Evolutionary conservation across 129 eudicot genomes (phyloP), one percentile per base, ranked within the genome.

Genomic region (Gnaphalium uliginosum): DNA sequence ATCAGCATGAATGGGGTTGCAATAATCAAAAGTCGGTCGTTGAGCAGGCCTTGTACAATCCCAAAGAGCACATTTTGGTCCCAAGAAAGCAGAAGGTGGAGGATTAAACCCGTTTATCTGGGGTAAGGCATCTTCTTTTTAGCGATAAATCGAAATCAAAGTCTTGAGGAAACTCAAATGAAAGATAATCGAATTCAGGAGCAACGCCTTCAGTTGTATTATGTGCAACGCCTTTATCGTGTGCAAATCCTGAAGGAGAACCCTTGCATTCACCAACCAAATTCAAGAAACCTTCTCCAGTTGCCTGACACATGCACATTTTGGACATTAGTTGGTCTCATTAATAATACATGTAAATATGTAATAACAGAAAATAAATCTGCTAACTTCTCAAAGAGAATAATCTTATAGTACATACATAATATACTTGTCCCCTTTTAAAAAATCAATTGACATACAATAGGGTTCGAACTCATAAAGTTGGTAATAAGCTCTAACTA

Each of bases 11-110:
- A 82, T 77, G 23, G 69, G 59, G 76, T 91, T 90, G 85, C 99
- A 94, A 61, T 94, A 94, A 66, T 94, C 93, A 67, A 85, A 86
- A 39, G 78, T 81, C 81, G 83, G 86, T 30, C 90, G 87, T 71
- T 85, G 91, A 54, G 75, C 79, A 21, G 99, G 99, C 77, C 99
- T 76, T 1, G 90, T 86, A 78, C 99, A 94, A 79, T 94, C 99
- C 99, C 99, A 94, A 51, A 94, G 99, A 19, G 99, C 97, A 79
- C 99, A 94, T 78, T 90, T 94, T 73, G 97, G 96, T 10, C 99
- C 99, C 69, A 94, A 79, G 69, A 85, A 94, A 71, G 99, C 99
- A 74, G 91, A 81, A 58, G 99, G 99, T 6, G 99, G 97, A 26
- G 96, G 97, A 84, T 68, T 79, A 85, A 85, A 23, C 81, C 77